Percentiles rank a stretch among this genome's conserved stretches.
Conservation (phyloP, 768 basidiomycete genomes). For the Mycena olivaceomarginata region DNA sequence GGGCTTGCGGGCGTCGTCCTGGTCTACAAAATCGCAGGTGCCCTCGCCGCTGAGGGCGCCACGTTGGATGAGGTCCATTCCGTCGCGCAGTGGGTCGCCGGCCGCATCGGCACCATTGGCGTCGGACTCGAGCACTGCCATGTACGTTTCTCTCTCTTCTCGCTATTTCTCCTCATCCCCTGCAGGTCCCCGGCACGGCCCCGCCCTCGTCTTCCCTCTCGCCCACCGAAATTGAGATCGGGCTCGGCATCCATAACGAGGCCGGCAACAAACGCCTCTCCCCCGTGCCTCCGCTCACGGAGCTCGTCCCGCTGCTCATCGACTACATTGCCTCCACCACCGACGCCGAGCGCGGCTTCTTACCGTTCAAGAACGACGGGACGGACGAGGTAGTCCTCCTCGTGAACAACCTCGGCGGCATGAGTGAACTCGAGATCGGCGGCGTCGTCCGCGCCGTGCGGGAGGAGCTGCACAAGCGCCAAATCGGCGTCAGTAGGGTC, state of each 20-base stretch:
- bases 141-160: conserved; percentile 61
- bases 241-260: conserved; percentile 96
- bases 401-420: conserved; percentile 92
- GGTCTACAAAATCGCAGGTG: conserved; percentile 95
- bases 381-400: conserved; percentile 86
- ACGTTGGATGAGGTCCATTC: conserved; percentile 81
- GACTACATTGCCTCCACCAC: conserved; percentile 81
- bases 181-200: conserved; percentile 87
- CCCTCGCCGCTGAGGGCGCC: conserved; percentile 81
- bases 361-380: conserved; percentile 74
- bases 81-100: conserved; percentile 79
- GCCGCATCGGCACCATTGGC: conserved; percentile 87
- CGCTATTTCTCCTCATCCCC: background rate
- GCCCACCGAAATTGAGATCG: conserved; percentile 87
- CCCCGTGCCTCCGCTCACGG: conserved; percentile 81
- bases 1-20: conserved; percentile 89
- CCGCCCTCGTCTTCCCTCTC: conserved; percentile 72
- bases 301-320: conserved; percentile 83
- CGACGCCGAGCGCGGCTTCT: conserved; percentile 87
- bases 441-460: conserved; percentile 80
- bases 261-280: conserved; percentile 81
- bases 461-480: conserved; percentile 71
- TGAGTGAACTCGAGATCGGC: conserved; percentile 88
- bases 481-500: conserved; percentile 76
- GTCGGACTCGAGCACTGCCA: conserved; percentile 94